Percentiles rank a stretch among this genome's conserved stretches.
These are phyloP conservation scores for Syncephalastrum racemosum DNA, from an alignment of 371 early-diverging fungal genomes.

Conservation along the genomic window DNA sequence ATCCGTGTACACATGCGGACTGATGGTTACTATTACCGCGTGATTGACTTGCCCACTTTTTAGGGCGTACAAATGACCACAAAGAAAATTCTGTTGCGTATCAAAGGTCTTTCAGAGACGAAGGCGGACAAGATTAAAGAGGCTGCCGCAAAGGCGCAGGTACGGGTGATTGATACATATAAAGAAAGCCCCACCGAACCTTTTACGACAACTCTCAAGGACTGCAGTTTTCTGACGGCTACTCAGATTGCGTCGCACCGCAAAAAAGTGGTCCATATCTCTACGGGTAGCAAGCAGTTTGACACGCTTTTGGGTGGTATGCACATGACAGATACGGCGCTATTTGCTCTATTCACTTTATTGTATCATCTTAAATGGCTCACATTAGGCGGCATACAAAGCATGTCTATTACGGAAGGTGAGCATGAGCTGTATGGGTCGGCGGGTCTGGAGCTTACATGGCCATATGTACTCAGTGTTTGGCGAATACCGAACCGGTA, in stretches of 20 bases:
- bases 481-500: constrained; percentile 83
- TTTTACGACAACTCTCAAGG: constrained; percentile 12
- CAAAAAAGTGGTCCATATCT: constrained; percentile 76
- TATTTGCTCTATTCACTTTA: constrained; percentile 1
- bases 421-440: not conserved
- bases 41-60: not conserved
- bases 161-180: constrained; percentile 10
- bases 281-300: constrained; percentile 90
- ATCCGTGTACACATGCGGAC: constrained; percentile 30
- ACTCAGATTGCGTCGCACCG: constrained; percentile 80
- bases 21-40: not conserved
- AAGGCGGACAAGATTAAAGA: constrained; percentile 91
- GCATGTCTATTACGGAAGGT: constrained; percentile 86
- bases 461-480: constrained; percentile 32
- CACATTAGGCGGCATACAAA: constrained; percentile 78
- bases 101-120: constrained; percentile 83
- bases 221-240: constrained; percentile 80
- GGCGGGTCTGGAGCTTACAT: not conserved
- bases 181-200: not conserved
- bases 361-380: not conserved
- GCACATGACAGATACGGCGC: constrained; percentile 5
- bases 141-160: constrained; percentile 58
- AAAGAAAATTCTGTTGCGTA: constrained; percentile 60
- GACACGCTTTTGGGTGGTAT: constrained; percentile 85
- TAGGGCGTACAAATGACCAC: constrained; percentile 87